phyloP scores from a whole-genome alignment of 106 monocot genomes.

The Agapanthus africanus region DNA sequence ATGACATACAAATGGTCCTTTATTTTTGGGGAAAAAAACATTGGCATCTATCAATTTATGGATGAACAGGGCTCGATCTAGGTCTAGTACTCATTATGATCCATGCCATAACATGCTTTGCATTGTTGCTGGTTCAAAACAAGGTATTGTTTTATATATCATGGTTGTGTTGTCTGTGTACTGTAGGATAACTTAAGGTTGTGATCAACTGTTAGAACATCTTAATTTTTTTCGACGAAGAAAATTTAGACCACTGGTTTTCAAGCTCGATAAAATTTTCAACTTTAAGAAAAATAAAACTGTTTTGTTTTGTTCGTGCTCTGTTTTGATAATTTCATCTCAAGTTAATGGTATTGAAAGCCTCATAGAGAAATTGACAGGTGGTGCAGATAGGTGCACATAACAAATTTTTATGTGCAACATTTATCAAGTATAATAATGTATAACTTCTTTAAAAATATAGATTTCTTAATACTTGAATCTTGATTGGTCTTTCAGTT shows the following conservation, averaged over 20 bases:
- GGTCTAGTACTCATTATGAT: slow-evolving; percentile 97
- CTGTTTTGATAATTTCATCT: too few relatives aligned
- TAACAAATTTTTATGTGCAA: neutral
- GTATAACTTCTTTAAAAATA: neutral
- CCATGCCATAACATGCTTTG: slow-evolving; percentile 93
- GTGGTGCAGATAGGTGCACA: neutral
- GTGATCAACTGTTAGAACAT: too few relatives aligned
- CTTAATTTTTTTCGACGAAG: too few relatives aligned
- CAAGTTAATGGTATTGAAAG: too few relatives aligned
- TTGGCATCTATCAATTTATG: slow-evolving; percentile 84
- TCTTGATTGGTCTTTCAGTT: slow-evolving; percentile 36
- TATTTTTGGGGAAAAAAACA: slow-evolving; percentile 34
- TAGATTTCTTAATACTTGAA: neutral
- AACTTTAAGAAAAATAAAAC: too few relatives aligned
- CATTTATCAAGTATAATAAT: neutral
- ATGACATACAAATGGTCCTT: slow-evolving; percentile 73
- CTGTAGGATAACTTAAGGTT: too few relatives aligned
- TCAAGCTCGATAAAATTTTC: too few relatives aligned
- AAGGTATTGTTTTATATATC: slow-evolving; percentile 36
- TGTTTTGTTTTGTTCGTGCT: neutral
- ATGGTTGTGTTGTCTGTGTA: neutral
- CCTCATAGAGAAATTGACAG: too few relatives aligned
- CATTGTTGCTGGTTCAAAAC: slow-evolving; percentile 70
- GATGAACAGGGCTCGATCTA: slow-evolving; percentile 77
- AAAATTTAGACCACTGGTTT: too few relatives aligned